Conservation (phyloP, 2,329 filamentous ascomycete genomes). For the Sarocladium kiliense region DNA sequence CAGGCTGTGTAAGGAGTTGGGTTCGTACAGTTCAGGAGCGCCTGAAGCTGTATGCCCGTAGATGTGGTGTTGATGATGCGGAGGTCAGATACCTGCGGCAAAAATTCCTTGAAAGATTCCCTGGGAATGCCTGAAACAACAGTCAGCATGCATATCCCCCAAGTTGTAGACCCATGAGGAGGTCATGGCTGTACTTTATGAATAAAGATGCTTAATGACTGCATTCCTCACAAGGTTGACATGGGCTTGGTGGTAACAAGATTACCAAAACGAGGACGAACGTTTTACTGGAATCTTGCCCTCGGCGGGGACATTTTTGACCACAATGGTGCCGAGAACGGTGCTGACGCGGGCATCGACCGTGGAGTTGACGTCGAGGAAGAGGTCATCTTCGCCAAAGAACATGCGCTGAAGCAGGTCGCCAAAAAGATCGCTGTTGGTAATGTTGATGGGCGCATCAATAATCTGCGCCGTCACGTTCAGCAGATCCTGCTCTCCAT, state of each 20-base stretch:
- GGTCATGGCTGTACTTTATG: conserved; percentile 13
- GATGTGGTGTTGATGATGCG: conserved; percentile 67
- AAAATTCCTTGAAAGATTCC: conserved; percentile 41
- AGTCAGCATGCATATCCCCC: conserved; percentile 26
- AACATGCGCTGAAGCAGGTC: conserved; percentile 77
- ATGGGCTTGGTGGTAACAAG: conserved; percentile 11
- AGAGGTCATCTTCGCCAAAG: conserved; percentile 65
- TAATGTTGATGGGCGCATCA: conserved; percentile 77
- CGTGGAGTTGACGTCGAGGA: conserved; percentile 68
- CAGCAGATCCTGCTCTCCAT: conserved; percentile 56
- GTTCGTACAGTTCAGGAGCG: conserved; percentile 79
- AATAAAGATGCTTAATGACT: conserved; percentile 24
- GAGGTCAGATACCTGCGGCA: conserved; percentile 65
- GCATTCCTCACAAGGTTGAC: conserved; percentile 18
- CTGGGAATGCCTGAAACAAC: conserved; percentile 50
- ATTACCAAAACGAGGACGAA: conserved; percentile 62
- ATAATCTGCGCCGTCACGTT: conserved; percentile 71
- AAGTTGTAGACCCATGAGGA: conserved; percentile 15
- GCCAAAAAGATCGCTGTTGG: conserved; percentile 71
- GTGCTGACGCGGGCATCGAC: conserved; percentile 83
- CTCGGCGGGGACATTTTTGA: conserved; percentile 80
- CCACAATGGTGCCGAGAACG: conserved; percentile 70
- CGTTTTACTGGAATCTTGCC: conserved; percentile 88
- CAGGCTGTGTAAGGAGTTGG: conserved; percentile 79
- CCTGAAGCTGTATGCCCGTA: conserved; percentile 65